These are phyloP conservation scores for Dendrobium chrysotoxum DNA, from an alignment of 106 monocot species.

Conservation along the genomic window DNA sequence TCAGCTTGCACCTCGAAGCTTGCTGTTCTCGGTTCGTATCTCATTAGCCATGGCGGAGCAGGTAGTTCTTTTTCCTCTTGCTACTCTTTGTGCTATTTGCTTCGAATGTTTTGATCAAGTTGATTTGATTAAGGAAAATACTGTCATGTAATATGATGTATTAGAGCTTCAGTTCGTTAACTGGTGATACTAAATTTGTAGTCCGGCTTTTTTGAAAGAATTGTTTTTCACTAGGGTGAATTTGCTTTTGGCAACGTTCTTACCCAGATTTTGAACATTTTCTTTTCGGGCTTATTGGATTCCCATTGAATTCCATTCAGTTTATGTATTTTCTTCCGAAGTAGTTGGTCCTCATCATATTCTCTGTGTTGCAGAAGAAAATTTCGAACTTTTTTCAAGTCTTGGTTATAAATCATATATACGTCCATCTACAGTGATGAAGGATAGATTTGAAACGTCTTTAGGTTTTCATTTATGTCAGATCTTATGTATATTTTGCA, in stretches of 20 bases:
- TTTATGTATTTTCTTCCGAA: not conserved
- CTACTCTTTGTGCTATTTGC: not conserved
- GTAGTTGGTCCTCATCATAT: too few species aligned
- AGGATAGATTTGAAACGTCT: not conserved
- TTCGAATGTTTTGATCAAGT: not conserved
- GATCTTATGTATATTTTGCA: not conserved
- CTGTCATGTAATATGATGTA: not conserved
- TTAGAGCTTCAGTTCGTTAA: not conserved
- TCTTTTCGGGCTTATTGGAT: not conserved
- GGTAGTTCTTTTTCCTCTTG: not conserved
- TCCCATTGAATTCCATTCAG: not conserved
- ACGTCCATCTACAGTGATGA: not conserved
- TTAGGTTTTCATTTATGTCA: not conserved
- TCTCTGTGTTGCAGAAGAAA: too few species aligned
- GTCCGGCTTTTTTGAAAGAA: not conserved
- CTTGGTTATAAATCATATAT: too few species aligned
- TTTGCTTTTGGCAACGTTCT: too few species aligned
- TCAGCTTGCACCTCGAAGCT: not conserved
- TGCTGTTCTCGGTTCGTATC: not conserved
- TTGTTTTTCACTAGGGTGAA: too few species aligned
- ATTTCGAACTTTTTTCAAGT: too few species aligned
- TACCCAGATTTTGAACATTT: too few species aligned
- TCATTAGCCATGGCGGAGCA: conserved; percentile 8
- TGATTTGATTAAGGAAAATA: not conserved
- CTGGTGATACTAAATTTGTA: not conserved